Conservation (phyloP, 208 protist species). For the Plasmodiophora brassicae region DNA sequence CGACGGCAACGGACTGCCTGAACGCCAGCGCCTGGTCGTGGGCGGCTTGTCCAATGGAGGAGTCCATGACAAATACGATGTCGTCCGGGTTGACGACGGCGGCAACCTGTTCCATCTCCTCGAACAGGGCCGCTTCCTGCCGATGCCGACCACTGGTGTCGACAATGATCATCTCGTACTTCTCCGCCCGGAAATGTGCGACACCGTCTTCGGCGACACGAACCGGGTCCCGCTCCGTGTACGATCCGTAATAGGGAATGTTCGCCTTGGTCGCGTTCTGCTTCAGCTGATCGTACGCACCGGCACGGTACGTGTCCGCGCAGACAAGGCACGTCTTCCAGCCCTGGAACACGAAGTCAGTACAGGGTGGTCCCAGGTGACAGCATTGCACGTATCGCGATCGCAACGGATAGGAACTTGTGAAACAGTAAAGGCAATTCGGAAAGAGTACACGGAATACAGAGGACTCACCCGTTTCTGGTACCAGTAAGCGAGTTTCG, state of each 20-base stretch:
- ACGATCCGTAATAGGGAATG: conserved; percentile 89
- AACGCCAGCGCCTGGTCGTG: conserved; percentile 79
- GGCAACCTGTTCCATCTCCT: conserved; percentile 82
- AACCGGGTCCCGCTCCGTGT: conserved; percentile 90
- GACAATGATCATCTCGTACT: conserved; percentile 95
- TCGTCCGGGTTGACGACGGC: conserved; percentile 46
- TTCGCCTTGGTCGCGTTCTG: conserved; percentile 97
- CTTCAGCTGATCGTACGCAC: conserved; percentile 64
- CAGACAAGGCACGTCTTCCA: conserved; percentile 86
- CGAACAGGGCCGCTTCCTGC: conserved; percentile 93
- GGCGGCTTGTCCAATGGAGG: conserved; percentile 77
- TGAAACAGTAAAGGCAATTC: too few species aligned
- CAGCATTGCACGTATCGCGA: too few species aligned
- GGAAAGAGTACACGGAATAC: conserved; percentile 10
- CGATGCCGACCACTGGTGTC: conserved; percentile 97
- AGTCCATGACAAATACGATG: conserved; percentile 58
- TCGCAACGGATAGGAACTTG: too few species aligned
- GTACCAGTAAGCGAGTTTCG: conserved; percentile 91
- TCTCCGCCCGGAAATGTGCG: conserved; percentile 84
- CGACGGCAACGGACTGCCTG: conserved; percentile 74
- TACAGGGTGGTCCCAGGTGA: too few species aligned
- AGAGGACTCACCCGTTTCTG: conserved; percentile 73
- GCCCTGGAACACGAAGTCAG: too few species aligned
- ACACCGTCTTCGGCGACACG: conserved; percentile 89
- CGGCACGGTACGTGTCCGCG: conserved; percentile 95